These are phyloP conservation scores for Saturnispora diversa DNA, from an alignment of 805 yeast genomes.

Conservation along the genomic window DNA sequence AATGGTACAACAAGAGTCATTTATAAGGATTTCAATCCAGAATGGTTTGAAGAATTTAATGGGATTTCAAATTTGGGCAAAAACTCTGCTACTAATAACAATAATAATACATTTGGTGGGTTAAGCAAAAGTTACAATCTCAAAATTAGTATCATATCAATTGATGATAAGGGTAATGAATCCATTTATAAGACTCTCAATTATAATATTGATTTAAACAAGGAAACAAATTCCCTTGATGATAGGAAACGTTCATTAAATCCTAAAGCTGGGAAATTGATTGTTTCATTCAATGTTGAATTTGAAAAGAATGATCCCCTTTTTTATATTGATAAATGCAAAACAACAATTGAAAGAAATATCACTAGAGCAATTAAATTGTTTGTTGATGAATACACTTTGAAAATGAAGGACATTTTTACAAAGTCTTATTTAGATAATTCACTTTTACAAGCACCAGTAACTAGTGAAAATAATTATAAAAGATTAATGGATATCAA, in stretches of 20 bases:
- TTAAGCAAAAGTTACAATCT: slow-evolving; percentile 5
- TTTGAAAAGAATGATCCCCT: slow-evolving; percentile 73
- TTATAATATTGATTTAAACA: slow-evolving; percentile 10
- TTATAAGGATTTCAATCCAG: slow-evolving; percentile 56
- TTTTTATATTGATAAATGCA: slow-evolving; percentile 71
- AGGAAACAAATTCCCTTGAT: slow-evolving; percentile 7
- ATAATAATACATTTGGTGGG: not conserved
- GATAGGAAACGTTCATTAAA: slow-evolving; percentile 19
- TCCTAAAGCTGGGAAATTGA: slow-evolving; percentile 46
- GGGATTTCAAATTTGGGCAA: slow-evolving; percentile 14
- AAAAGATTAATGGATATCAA: slow-evolving; percentile 19
- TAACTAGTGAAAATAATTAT: slow-evolving; percentile 17
- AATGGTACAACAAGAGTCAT: slow-evolving; percentile 53
- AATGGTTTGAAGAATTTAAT: slow-evolving; percentile 86
- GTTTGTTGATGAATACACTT: slow-evolving; percentile 66
- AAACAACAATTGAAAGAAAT: slow-evolving; percentile 53
- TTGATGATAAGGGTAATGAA: slow-evolving; percentile 17
- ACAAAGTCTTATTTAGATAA: slow-evolving; percentile 22
- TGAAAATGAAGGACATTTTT: slow-evolving; percentile 46
- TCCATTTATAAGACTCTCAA: slow-evolving; percentile 11
- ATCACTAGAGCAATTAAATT: slow-evolving; percentile 59
- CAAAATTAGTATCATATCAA: slow-evolving; percentile 15
- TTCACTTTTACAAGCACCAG: slow-evolving; percentile 20
- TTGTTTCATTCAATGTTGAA: slow-evolving; percentile 66
- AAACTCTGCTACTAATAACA: not conserved